Evolutionary conservation across 768 basidiomycete genomes (phyloP).

Genomic region (Xerocomellus intermedius): DNA sequence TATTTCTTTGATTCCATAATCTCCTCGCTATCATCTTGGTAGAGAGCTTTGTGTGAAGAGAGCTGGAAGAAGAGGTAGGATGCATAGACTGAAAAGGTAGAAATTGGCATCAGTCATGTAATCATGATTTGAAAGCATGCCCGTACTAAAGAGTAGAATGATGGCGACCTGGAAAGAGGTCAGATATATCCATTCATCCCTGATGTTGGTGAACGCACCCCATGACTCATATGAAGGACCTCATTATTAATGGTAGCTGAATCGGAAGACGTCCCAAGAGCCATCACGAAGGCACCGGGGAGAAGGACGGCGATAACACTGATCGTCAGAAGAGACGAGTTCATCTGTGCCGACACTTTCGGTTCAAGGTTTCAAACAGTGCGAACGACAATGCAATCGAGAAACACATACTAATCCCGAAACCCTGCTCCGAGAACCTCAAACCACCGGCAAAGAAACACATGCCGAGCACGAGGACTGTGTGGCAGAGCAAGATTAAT

Average conservation of each 20-base stretch:
- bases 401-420: conserved; percentile 57
- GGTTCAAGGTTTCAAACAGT: neutral
- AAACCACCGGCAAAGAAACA: conserved; percentile 83
- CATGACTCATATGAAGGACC: conserved; percentile 73
- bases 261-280: conserved; percentile 35
- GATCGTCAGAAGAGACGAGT: conserved; percentile 70
- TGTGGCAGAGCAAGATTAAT: neutral
- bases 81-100: conserved; percentile 53
- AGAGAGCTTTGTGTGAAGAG: conserved; percentile 74
- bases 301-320: conserved; percentile 79
- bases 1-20: conserved; percentile 42
- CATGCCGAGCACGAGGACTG: conserved; percentile 82
- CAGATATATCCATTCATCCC: conserved; percentile 2
- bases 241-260: conserved; percentile 31
- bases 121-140: neutral
- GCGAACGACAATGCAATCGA: neutral
- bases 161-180: conserved; percentile 56
- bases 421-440: conserved; percentile 75
- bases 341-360: conserved; percentile 67
- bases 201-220: conserved; percentile 42
- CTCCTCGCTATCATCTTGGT: conserved; percentile 44
- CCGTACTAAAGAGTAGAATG: conserved; percentile 71
- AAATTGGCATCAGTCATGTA: neutral
- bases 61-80: conserved; percentile 80
- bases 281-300: conserved; percentile 74